Percentiles rank a stretch among this genome's conserved stretches.
Conservation (phyloP, 2,329 filamentous ascomycete genomes). For the Magnaporthiopsis incrustans region DNA sequence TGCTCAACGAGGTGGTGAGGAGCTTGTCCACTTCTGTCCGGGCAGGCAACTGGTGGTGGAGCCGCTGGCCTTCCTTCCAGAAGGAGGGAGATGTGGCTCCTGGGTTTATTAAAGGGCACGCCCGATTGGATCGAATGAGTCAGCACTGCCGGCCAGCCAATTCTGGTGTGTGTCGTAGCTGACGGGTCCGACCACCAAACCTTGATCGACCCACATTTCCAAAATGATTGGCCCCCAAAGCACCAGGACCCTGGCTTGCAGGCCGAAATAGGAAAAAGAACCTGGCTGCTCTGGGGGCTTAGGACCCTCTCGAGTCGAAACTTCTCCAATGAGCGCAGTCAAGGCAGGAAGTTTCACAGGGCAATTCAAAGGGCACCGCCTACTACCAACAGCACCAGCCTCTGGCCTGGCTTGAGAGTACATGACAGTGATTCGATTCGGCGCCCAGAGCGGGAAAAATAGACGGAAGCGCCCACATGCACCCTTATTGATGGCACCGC, state of each 20-base stretch:
- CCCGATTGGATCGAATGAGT: neutral
- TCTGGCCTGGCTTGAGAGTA: neutral
- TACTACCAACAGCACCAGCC: neutral
- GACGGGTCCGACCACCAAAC: neutral
- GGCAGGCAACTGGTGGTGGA: neutral
- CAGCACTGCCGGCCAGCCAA: neutral
- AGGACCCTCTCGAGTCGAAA: neutral
- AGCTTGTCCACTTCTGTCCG: too few species aligned
- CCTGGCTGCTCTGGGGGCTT: neutral
- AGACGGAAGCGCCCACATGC: neutral
- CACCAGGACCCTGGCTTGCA: neutral
- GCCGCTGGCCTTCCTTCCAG: neutral
- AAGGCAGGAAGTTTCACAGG: neutral
- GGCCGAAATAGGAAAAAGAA: conserved; percentile 4
- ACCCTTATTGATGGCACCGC: neutral
- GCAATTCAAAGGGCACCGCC: neutral
- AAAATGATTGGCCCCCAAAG: neutral
- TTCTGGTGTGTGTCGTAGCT: neutral
- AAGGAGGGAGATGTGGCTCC: neutral
- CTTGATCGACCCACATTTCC: neutral
- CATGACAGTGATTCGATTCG: neutral
- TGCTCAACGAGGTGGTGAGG: too few species aligned
- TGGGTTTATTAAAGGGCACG: neutral
- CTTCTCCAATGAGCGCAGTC: neutral
- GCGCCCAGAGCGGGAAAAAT: neutral